Evolutionary conservation across 345 rosid species (phyloP).

Genomic region (Atalantia buxifolia): DNA sequence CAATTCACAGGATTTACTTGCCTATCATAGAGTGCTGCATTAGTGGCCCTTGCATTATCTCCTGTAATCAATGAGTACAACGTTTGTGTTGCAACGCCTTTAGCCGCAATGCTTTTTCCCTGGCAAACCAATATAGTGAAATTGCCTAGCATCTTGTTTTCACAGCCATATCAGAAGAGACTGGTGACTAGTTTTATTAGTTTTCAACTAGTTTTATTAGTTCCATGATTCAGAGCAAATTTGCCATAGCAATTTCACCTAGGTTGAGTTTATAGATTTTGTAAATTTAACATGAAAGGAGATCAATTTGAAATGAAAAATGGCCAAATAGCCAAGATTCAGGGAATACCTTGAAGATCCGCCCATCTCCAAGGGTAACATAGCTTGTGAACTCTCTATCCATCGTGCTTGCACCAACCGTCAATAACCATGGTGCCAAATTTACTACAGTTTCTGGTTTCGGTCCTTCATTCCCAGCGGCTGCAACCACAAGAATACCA

Average conservation of each 20-base stretch:
- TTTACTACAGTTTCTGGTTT: conserved; percentile 16
- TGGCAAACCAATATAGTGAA: conserved; percentile 10
- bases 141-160: background rate
- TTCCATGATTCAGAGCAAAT: too few relatives aligned
- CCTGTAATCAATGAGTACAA: conserved; percentile 52
- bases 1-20: conserved; percentile 23
- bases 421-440: conserved; percentile 42
- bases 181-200: too few relatives aligned
- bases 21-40: conserved; percentile 36
- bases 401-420: conserved; percentile 44
- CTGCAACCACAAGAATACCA: conserved; percentile 33
- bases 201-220: too few relatives aligned
- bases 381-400: conserved; percentile 24
- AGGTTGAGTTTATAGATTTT: too few relatives aligned
- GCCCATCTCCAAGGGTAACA: conserved; percentile 10
- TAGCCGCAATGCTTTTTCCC: conserved; percentile 63
- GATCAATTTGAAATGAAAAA: background rate
- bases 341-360: conserved; percentile 19
- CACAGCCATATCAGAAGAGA: too few relatives aligned
- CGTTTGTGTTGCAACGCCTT: conserved; percentile 28
- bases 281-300: too few relatives aligned
- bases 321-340: background rate
- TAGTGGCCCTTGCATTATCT: conserved; percentile 34
- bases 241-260: too few relatives aligned
- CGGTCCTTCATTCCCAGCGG: conserved; percentile 48